Base-by-base conservation (phyloP, 768 basidiomycete genomes). In the Imleria badia region DNA sequence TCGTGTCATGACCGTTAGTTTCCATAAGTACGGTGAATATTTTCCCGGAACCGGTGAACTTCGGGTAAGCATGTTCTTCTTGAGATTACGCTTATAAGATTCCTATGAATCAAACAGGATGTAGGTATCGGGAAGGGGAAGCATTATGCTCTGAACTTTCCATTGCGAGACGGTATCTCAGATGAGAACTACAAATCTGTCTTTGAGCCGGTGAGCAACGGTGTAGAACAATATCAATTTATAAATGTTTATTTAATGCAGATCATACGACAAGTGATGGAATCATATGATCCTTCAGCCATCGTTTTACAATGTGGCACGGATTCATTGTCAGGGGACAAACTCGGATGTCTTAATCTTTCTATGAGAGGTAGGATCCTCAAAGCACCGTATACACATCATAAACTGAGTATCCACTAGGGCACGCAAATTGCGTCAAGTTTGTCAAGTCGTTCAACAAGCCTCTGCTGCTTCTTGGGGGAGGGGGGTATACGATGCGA, bases 21-120 rank as follows among this genome's bases (percentile, higher is more conserved):
- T 98, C 73, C 97, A 99, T 70, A 98, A 98, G 72, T 99, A 98
- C 60, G 97, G 97, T 33, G 97, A 99, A 72, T 99, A 90, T 72
- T 99, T 99, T 72, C 97, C 97, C 26, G 97, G 97, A 39, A 99
- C 97, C 7, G 97, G 97, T n/a, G 95, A 97, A 72, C 77, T 97
- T 38, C 81, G 95, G 61, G 92, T 92, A 66, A 61, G 85, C 68
- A 31, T 29, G 19, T 48, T 53, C 44, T 30, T 52, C 43, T 48
- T 41, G 49, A 31, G 43, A 26, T 31, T 10, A 33, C 13, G 12
- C 17, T 19, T 54, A 33, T 41, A 49, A 54, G 20, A 50, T 60
- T 54, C 48, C 26, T 60, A 54, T 56, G 47, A 48, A 47, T 45
- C 29, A 26, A 36, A 50, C 64, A 94, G 91, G 96, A 98, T 66